Conservation (phyloP, 2,329 filamentous ascomycete genomes). For the Emergomyces pasteurianus region DNA sequence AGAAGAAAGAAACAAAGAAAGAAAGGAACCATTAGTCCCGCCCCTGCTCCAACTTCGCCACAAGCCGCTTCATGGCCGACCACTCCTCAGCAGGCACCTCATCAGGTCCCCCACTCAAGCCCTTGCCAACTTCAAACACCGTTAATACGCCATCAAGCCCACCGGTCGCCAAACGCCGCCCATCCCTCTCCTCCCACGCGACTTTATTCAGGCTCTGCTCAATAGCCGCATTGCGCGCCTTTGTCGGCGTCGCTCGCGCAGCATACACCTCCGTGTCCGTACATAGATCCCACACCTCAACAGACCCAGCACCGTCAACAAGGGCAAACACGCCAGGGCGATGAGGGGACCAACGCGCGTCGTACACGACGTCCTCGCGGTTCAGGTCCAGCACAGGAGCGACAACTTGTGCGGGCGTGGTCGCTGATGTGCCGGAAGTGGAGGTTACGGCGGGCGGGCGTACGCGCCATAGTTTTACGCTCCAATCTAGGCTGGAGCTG, state of each 20-base stretch:
- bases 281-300: slow-evolving; percentile 93
- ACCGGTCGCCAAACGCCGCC: slow-evolving; percentile 74
- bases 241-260: slow-evolving; percentile 61
- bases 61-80: slow-evolving; percentile 81
- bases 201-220: slow-evolving; percentile 87
- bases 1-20: background rate
- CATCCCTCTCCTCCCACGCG: slow-evolving; percentile 85
- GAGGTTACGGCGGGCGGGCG: slow-evolving; percentile 39
- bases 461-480: slow-evolving; percentile 92
- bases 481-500: slow-evolving; percentile 91
- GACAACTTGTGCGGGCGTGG: slow-evolving; percentile 39
- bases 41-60: slow-evolving; percentile 56
- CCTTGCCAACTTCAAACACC: slow-evolving; percentile 75
- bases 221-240: slow-evolving; percentile 51
- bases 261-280: slow-evolving; percentile 87
- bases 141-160: slow-evolving; percentile 85
- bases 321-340: slow-evolving; percentile 90
- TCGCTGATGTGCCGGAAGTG: slow-evolving; percentile 21
- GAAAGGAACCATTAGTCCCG: slow-evolving; percentile 18
- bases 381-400: slow-evolving; percentile 77
- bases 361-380: slow-evolving; percentile 93
- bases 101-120: slow-evolving; percentile 69
- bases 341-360: slow-evolving; percentile 86
- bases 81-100: slow-evolving; percentile 77
- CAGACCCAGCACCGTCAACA: slow-evolving; percentile 80